phyloP scores from a whole-genome alignment of 306 rosid genomes.

The Cicer cuneatum region DNA sequence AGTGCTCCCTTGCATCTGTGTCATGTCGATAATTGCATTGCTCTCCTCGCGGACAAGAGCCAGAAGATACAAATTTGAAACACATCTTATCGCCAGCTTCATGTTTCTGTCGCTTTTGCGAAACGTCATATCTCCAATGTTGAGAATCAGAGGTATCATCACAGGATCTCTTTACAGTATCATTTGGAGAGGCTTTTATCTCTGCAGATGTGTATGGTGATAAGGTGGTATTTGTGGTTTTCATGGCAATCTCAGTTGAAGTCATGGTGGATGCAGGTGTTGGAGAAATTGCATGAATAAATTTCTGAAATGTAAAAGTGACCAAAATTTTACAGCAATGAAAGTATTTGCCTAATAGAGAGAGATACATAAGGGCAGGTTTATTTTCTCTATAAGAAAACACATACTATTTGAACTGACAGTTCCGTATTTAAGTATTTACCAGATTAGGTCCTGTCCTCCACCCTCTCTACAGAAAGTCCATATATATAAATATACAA shows the following conservation, averaged over 20 bases:
- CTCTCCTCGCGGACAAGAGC: conserved; percentile 88
- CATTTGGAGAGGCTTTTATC: conserved; percentile 49
- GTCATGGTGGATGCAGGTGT: conserved; percentile 88
- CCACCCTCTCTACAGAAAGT: conserved; percentile 8
- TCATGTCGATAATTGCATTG: conserved; percentile 85
- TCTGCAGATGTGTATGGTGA: conserved; percentile 70
- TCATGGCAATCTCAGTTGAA: conserved; percentile 73
- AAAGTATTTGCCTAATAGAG: conserved; percentile 10
- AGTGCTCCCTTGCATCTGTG: conserved; percentile 75
- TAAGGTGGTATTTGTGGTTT: conserved; percentile 69
- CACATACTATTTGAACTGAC: conserved; percentile 17
- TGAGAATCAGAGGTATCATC: conserved; percentile 71
- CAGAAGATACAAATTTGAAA: conserved; percentile 88
- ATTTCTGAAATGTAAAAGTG: conserved; percentile 69
- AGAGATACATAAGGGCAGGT: background rate
- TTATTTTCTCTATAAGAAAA: conserved; percentile 19
- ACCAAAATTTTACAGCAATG: conserved; percentile 39
- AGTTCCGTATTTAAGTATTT: background rate
- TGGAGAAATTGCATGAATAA: conserved; percentile 96
- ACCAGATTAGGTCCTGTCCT: background rate
- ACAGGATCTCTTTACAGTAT: conserved; percentile 65
- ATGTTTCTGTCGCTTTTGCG: conserved; percentile 78
- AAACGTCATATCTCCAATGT: conserved; percentile 94
- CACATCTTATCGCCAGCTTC: conserved; percentile 74
- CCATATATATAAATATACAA: conserved; percentile 1